Evolutionary conservation across 805 yeast species (phyloP).

Genomic region (Saturnispora sanitii): DNA sequence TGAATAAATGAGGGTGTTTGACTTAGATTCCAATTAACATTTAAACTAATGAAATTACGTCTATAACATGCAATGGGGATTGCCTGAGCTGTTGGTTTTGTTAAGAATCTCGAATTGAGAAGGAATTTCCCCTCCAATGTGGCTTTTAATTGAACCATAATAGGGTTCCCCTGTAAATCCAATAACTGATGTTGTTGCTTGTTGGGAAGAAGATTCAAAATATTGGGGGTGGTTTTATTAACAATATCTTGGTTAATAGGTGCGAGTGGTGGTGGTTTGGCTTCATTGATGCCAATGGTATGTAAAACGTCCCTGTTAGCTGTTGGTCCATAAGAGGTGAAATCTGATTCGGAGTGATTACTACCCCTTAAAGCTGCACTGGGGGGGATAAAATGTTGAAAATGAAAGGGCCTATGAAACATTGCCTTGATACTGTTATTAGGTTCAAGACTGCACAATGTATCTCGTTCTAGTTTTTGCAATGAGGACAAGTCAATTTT

Average conservation of each 20-base stretch:
- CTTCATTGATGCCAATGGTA: too few relatives aligned
- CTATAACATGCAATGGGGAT: conserved; percentile 18
- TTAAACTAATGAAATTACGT: conserved; percentile 13
- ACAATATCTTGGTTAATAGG: too few relatives aligned
- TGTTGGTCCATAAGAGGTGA: background rate
- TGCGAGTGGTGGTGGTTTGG: too few relatives aligned
- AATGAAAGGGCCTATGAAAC: conserved; percentile 4
- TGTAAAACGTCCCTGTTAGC: background rate
- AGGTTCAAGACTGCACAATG: background rate
- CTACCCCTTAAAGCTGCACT: background rate
- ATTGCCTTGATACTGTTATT: background rate
- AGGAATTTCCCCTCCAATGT: conserved; percentile 17
- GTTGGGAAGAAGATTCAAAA: too few relatives aligned
- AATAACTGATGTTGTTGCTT: too few relatives aligned
- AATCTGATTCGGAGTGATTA: conserved; percentile 1
- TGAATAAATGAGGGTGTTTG: background rate
- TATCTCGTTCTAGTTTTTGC: background rate
- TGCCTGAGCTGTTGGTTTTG: conserved; percentile 1
- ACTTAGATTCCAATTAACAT: background rate
- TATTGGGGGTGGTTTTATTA: too few relatives aligned
- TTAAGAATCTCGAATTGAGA: conserved; percentile 12
- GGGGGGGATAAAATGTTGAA: background rate
- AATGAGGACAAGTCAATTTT: background rate
- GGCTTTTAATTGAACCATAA: background rate
- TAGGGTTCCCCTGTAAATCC: background rate